These are phyloP conservation scores for Cladophialophora yegresii DNA, from an alignment of 2,329 filamentous ascomycete genomes.

Conservation along the genomic window DNA sequence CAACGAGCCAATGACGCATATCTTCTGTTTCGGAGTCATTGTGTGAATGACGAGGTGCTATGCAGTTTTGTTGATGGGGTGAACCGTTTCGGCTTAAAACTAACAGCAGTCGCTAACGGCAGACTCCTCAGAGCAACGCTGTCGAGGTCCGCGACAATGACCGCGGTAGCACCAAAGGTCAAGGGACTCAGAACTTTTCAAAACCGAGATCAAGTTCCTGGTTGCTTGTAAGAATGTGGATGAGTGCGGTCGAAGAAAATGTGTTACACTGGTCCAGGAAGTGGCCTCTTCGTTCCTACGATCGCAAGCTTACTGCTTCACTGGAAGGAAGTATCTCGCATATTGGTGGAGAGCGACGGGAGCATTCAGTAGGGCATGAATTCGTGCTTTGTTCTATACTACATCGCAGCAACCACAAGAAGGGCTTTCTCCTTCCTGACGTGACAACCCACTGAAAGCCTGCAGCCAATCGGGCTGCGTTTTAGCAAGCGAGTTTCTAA, in stretches of 20 bases:
- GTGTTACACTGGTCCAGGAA: neutral
- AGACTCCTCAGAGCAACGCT: too few relatives aligned
- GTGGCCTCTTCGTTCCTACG: neutral
- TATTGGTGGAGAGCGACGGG: neutral
- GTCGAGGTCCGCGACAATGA: too few relatives aligned
- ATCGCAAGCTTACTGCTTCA: neutral
- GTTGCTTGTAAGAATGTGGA: neutral
- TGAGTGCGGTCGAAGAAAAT: neutral
- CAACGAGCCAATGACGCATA: conserved; percentile 86
- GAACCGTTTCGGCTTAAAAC: neutral
- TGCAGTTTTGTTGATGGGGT: neutral
- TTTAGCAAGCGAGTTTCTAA: neutral
- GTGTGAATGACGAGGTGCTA: neutral
- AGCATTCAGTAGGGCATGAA: neutral
- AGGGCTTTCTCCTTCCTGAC: neutral
- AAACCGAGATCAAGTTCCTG: neutral
- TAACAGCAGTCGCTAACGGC: neutral
- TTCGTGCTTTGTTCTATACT: neutral
- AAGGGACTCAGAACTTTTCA: neutral
- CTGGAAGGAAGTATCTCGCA: neutral
- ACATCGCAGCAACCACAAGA: neutral
- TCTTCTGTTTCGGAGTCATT: conserved; percentile 49
- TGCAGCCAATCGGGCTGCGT: neutral
- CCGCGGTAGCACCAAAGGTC: too few relatives aligned
- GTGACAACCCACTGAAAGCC: neutral